phyloP scores from a whole-genome alignment of 164 flowering plant species.

The Umbellularia californica region DNA sequence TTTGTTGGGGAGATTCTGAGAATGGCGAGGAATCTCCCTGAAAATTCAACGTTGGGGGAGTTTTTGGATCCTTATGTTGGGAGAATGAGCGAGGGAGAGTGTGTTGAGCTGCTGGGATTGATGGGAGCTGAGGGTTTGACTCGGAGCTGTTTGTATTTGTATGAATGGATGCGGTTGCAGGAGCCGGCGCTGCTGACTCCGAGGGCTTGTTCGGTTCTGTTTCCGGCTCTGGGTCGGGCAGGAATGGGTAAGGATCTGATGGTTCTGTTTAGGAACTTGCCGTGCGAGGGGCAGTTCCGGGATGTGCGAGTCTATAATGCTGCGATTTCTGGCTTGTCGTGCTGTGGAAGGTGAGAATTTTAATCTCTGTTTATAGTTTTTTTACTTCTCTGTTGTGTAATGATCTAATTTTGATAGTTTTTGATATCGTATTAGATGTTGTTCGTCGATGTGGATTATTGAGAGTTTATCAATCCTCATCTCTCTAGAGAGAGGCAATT shows the following conservation, averaged over 20 bases:
- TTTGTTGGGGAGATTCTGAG: conserved; percentile 49
- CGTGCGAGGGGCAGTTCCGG: conserved; percentile 37
- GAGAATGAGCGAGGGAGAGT: conserved; percentile 43
- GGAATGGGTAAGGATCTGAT: conserved; percentile 62
- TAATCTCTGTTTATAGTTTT: not conserved
- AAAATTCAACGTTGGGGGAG: conserved; percentile 67
- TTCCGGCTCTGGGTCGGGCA: conserved; percentile 58
- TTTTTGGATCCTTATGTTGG: conserved; percentile 46
- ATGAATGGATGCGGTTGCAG: conserved; percentile 86
- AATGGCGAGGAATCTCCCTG: conserved; percentile 47
- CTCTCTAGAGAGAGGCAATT: too few species aligned
- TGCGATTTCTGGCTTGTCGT: conserved; percentile 65
- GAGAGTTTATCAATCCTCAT: too few species aligned
- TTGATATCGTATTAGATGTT: not conserved
- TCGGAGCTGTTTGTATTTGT: conserved; percentile 61
- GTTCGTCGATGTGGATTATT: too few species aligned
- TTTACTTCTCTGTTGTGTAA: not conserved
- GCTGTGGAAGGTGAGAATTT: conserved; percentile 52
- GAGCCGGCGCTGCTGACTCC: conserved; percentile 62
- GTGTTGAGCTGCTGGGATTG: conserved; percentile 49
- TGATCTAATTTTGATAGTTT: not conserved
- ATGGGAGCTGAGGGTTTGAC: conserved; percentile 58
- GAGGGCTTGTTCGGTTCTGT: conserved; percentile 59
- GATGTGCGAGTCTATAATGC: conserved; percentile 76
- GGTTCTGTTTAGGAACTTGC: conserved; percentile 61